phyloP scores from a whole-genome alignment of 2,329 filamentous ascomycete genomes.

The Fragosphaeria purpurea region DNA sequence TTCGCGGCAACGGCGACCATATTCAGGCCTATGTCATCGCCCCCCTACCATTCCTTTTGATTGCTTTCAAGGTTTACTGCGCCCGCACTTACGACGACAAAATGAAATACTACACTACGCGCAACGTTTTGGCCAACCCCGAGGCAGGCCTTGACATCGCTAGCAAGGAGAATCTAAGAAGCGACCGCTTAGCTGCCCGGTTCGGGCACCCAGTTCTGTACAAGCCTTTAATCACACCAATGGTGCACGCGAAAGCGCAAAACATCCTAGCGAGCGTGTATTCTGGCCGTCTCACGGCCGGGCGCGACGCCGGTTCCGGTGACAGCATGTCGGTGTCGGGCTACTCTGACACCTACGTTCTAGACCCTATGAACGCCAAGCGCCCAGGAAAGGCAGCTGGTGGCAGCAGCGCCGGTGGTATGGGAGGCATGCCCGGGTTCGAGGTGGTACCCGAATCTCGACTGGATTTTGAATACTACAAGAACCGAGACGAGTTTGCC shows the following conservation, averaged over 20 bases:
- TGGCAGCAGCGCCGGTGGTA: neutral
- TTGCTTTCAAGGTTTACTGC: slow-evolving; percentile 84
- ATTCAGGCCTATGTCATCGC: slow-evolving; percentile 55
- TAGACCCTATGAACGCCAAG: slow-evolving; percentile 70
- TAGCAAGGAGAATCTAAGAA: slow-evolving; percentile 46
- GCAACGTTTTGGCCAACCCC: slow-evolving; percentile 38
- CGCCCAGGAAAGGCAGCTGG: slow-evolving; percentile 31
- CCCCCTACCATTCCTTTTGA: slow-evolving; percentile 67
- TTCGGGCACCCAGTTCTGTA: slow-evolving; percentile 91
- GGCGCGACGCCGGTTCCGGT: slow-evolving; percentile 47
- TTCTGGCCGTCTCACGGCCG: slow-evolving; percentile 64
- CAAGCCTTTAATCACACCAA: slow-evolving; percentile 80
- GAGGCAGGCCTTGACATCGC: slow-evolving; percentile 32
- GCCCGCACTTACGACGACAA: slow-evolving; percentile 63
- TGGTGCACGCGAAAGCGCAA: slow-evolving; percentile 87
- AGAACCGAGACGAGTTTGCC: slow-evolving; percentile 78
- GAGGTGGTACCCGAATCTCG: slow-evolving; percentile 81
- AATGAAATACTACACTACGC: slow-evolving; percentile 69
- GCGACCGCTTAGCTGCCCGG: slow-evolving; percentile 60
- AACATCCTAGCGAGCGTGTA: slow-evolving; percentile 81
- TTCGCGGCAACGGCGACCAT: slow-evolving; percentile 52
- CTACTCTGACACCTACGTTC: slow-evolving; percentile 71
- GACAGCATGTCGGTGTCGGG: slow-evolving; percentile 52
- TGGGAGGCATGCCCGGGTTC: slow-evolving; percentile 53
- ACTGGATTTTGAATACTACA: slow-evolving; percentile 87